Percentiles rank a stretch among this genome's conserved stretches.
These are phyloP conservation scores for Saccharomycopsis hybrid DNA, from an alignment of 1,139 yeast species.

Conservation along the genomic window DNA sequence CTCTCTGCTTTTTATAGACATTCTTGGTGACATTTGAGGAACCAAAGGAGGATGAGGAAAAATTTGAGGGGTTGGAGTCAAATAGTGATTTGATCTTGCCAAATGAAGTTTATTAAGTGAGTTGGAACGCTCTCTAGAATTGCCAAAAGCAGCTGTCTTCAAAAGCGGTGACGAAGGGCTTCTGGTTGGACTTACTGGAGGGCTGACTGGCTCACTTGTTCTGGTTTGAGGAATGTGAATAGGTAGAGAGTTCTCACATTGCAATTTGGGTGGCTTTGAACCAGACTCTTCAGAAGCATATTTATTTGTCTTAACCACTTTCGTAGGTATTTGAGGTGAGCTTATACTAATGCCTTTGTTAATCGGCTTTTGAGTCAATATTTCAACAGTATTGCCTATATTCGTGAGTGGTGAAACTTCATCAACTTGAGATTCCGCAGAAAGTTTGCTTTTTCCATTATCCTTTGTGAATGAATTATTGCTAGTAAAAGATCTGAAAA, in stretches of 20 bases:
- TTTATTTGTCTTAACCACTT: too few species aligned
- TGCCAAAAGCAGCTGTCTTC: neutral
- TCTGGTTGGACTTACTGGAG: neutral
- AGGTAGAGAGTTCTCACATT: too few species aligned
- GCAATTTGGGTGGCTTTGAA: too few species aligned
- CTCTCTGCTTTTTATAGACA: neutral
- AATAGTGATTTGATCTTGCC: slow-evolving; percentile 4
- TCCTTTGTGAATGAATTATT: neutral
- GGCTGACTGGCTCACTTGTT: too few species aligned
- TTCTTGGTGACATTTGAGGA: neutral
- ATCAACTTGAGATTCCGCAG: neutral
- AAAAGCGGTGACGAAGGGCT: neutral
- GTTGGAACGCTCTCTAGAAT: slow-evolving; percentile 13
- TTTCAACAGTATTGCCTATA: neutral
- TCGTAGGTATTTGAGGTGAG: neutral
- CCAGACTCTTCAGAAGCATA: too few species aligned
- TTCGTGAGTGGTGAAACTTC: neutral
- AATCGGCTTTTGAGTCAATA: neutral
- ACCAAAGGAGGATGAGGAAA: neutral
- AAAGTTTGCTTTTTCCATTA: too few species aligned
- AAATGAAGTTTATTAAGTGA: slow-evolving; percentile 1
- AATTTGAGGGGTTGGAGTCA: neutral
- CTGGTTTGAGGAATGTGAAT: too few species aligned
- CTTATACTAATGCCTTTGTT: neutral
- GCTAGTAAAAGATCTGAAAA: slow-evolving; percentile 4